Conservation (phyloP, 495 filamentous ascomycete species). For the Podospora sp. region DNA sequence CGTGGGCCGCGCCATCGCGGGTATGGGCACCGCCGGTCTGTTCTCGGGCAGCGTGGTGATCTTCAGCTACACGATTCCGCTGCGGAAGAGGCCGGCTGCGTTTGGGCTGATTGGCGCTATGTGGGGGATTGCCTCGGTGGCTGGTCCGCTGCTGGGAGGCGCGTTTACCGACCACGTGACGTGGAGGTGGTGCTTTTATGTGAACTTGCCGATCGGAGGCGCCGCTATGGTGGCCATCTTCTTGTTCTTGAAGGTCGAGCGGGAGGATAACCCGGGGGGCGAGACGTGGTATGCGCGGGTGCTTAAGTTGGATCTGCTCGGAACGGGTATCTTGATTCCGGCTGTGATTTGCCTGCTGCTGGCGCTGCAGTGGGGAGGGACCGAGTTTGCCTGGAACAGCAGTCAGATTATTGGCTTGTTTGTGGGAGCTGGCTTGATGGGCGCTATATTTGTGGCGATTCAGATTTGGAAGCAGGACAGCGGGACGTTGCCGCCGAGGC, state of each 20-base stretch:
- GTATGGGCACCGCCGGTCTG: slow-evolving; percentile 54
- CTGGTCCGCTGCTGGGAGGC: slow-evolving; percentile 49
- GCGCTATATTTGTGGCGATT: slow-evolving; percentile 50
- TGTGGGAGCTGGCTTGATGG: slow-evolving; percentile 51
- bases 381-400: slow-evolving; percentile 55
- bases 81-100: slow-evolving; percentile 68
- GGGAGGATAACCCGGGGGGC: slow-evolving; percentile 36
- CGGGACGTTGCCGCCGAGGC: slow-evolving; percentile 58
- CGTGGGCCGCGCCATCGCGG: slow-evolving; percentile 56
- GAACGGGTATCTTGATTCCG: slow-evolving; percentile 54
- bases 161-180: slow-evolving; percentile 50
- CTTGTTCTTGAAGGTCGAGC: slow-evolving; percentile 52
- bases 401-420: slow-evolving; percentile 50
- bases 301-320: slow-evolving; percentile 56
- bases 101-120: slow-evolving; percentile 80
- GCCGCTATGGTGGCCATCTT: slow-evolving; percentile 57
- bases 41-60: slow-evolving; percentile 64
- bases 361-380: slow-evolving; percentile 67
- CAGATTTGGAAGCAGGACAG: slow-evolving; percentile 55
- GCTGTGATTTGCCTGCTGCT: slow-evolving; percentile 59
- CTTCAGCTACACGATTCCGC: slow-evolving; percentile 66
- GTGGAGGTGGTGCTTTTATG: slow-evolving; percentile 63
- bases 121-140: slow-evolving; percentile 71
- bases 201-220: slow-evolving; percentile 65
- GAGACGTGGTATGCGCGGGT: slow-evolving; percentile 42